A percentile compares a stretch with the other conserved stretches of the same genome.
Conservation (phyloP, 306 rosid genomes). For the Quercus berberidifolia region DNA sequence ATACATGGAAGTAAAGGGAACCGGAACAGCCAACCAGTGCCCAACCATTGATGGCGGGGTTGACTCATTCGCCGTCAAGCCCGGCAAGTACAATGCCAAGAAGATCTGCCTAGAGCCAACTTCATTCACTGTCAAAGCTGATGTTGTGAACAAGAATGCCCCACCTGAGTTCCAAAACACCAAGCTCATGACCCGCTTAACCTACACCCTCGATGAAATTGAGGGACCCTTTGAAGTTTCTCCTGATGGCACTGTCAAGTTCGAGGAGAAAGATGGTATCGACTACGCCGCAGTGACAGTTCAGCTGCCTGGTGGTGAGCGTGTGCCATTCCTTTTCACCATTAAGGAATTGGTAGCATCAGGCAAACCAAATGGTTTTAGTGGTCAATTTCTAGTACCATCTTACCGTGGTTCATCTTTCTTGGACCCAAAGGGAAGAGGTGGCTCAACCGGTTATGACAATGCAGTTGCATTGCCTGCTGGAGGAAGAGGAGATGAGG, state of each 20-base stretch:
- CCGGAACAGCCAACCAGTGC: slow-evolving; percentile 95
- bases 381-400: slow-evolving; percentile 76
- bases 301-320: slow-evolving; percentile 89
- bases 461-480: slow-evolving; percentile 87
- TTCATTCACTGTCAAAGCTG: slow-evolving; percentile 94
- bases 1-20: slow-evolving; percentile 87
- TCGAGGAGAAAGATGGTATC: slow-evolving; percentile 88
- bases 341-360: slow-evolving; percentile 88
- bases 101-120: slow-evolving; percentile 90
- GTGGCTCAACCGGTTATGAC: slow-evolving; percentile 90
- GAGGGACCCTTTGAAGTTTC: slow-evolving; percentile 93
- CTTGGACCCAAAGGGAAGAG: slow-evolving; percentile 99
- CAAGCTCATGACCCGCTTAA: slow-evolving; percentile 95
- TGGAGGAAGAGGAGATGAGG: slow-evolving; percentile 97
- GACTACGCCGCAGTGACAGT: slow-evolving; percentile 90
- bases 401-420: slow-evolving; percentile 91
- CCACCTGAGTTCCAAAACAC: slow-evolving; percentile 87
- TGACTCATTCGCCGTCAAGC: slow-evolving; percentile 67
- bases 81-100: slow-evolving; percentile 80
- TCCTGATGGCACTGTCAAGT: slow-evolving; percentile 63
- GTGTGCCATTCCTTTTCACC: slow-evolving; percentile 97
- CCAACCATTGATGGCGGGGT: slow-evolving; percentile 88
- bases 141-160: slow-evolving; percentile 76
- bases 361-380: slow-evolving; percentile 69
- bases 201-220: slow-evolving; percentile 93